Evolutionary conservation across 306 rosid genomes (phyloP), one percentile per base, ranked within the genome.

Genomic region (Trichosanthes cucumerina): DNA sequence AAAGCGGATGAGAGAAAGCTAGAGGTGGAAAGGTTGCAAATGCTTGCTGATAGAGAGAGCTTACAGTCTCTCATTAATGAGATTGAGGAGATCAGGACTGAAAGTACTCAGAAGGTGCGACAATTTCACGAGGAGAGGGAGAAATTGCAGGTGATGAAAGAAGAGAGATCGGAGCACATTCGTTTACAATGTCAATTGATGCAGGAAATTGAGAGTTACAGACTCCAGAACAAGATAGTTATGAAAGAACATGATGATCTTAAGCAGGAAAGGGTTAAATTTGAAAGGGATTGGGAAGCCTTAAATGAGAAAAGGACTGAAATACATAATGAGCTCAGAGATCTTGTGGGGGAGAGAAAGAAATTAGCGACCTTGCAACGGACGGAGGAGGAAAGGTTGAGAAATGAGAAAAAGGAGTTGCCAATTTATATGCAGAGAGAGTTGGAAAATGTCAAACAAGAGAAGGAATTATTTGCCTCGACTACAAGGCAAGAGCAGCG

Each of bases 261-360:
- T 77, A 91, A 81, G 88, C 92, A 86, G 80, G 96, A 92, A 77
- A 88, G 93, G 81, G 83, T 87, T 66, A 92, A 83, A 74, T 95
- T 92, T 80, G 97, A 91, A 86, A 90, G 86, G 86, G 97, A 95
- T 81, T 90, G 97, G 96, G 97, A 89, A 78, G 90, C 81, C 44
- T 79, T 95, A 84, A 97, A 92, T 84, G 90, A 88, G 79, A 95
- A 83, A 86, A 91, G 87, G 79, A 68, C 88, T 79, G 85, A 86
- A 84, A 63, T 90, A 82, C 82, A 72, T 75, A 82, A 62, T 64
- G 89, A 86, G 75, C 90, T 80, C 43, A 69, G 16, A 8, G 77
- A 87, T 77, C 76, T 88, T 82, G 86, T 81, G 84, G 84, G 75
- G 80, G 97, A 90, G 88, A 92, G 81, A 70, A 96, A 85, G 80